Base-by-base conservation (phyloP, 2,329 filamentous ascomycete genomes). In the Arthrocladium fulminans region DNA sequence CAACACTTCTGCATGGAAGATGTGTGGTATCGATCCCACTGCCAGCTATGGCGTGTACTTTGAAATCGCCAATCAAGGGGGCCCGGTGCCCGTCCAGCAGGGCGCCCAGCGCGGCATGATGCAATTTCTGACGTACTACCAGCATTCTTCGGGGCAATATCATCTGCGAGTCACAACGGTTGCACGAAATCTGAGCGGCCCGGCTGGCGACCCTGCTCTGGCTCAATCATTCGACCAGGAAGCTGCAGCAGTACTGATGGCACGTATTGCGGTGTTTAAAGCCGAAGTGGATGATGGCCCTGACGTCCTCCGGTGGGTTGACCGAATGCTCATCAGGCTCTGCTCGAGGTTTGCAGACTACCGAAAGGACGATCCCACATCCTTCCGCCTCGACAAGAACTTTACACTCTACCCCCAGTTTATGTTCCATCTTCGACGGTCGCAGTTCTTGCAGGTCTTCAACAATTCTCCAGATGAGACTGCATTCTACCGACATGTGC, bases 401-500 rank as follows among this genome's bases (percentile, higher is more conserved):
- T 98, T 98, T 64, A 97, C 90, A 0, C 77, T 98, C 13, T 98
- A 98, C 63, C 92, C 92, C 22, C 92, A 98, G 65, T 98, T 98
- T 71, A 98, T 98, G 92, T 98, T 98, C 76, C 92, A 98, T 67
- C 77, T 98, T 52, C 85, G 92, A 59, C 81, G 92, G 67, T 95
- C 88, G 68, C 92, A 97, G 67, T 98, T 98, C 74, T 70, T 98
- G 56, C 92, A 98, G 64, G 89, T 98, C 49, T 98, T 98, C 79
- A 98, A 98, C 74, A 98, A 97, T 68, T 97, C 90, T 0, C 92
- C 92, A 6, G 92, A 98, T 60, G 92, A 98, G 69, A 98, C 92
- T 20, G 92, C 92, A n/a, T 98, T 98, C 69, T 95, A 97, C 65
- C 80, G 92, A 52, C 92, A 98, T 63, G 88, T 98, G 2, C 76